Evolutionary conservation across 2,329 filamentous ascomycete species (phyloP).

Genomic region (Paracamarosporium sp.): DNA sequence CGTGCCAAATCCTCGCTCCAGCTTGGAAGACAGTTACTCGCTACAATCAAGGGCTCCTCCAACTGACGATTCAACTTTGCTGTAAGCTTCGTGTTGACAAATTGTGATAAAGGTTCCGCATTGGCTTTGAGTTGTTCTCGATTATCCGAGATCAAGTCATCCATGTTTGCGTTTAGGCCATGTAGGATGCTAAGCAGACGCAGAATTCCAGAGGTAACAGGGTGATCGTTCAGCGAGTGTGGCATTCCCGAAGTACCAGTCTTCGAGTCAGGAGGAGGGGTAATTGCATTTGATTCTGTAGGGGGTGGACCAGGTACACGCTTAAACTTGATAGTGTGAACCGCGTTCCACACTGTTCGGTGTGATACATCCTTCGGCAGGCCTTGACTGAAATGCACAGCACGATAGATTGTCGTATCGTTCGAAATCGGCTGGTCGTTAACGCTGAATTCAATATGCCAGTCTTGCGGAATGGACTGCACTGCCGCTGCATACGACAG

Average conservation of each 20-base stretch:
- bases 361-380: slow-evolving; percentile 69
- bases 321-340: slow-evolving; percentile 91
- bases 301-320: slow-evolving; percentile 84
- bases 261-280: slow-evolving; percentile 57
- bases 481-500: slow-evolving; percentile 87
- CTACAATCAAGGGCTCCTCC: slow-evolving; percentile 95
- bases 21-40: slow-evolving; percentile 91
- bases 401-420: slow-evolving; percentile 94
- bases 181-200: slow-evolving; percentile 89
- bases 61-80: slow-evolving; percentile 97
- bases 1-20: slow-evolving; percentile 97
- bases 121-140: slow-evolving; percentile 74
- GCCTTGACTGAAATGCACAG: slow-evolving; percentile 76
- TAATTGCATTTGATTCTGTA: slow-evolving; percentile 71
- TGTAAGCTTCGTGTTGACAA: slow-evolving; percentile 98
- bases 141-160: slow-evolving; percentile 84
- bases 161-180: slow-evolving; percentile 89
- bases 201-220: slow-evolving; percentile 85
- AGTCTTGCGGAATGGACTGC: slow-evolving; percentile 83
- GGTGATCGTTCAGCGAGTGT: slow-evolving; percentile 80
- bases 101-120: slow-evolving; percentile 85
- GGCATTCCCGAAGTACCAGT: slow-evolving; percentile 71
- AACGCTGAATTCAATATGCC: slow-evolving; percentile 96
- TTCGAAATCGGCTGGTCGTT: slow-evolving; percentile 83
- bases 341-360: slow-evolving; percentile 85